Evolutionary conservation across 2,329 filamentous ascomycete genomes (phyloP).

Genomic region (Phialophora expanda): DNA sequence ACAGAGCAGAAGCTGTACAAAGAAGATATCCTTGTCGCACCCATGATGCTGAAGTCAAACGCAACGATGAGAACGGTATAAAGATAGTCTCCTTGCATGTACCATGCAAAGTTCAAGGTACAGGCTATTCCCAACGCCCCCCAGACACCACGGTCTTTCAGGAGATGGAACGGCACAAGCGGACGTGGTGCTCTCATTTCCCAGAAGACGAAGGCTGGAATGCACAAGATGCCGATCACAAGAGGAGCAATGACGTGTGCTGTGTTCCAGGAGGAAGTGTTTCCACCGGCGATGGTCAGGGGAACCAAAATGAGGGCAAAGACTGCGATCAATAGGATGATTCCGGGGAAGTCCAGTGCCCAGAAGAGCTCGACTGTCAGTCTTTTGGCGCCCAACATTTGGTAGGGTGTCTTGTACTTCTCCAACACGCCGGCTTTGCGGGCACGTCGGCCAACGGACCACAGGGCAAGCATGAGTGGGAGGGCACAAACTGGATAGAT

Average conservation of each 20-base stretch:
- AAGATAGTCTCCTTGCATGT: conserved; percentile 68
- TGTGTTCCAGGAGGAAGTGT: conserved; percentile 55
- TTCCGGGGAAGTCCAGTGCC: conserved; percentile 61
- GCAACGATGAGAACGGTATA: conserved; percentile 67
- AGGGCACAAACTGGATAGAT: conserved; percentile 63
- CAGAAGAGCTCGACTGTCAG: conserved; percentile 58
- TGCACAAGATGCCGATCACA: conserved; percentile 56
- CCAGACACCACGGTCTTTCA: conserved; percentile 70
- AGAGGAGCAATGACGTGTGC: conserved; percentile 60
- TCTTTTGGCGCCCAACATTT: conserved; percentile 48
- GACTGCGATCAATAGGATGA: conserved; percentile 59
- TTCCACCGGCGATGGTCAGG: conserved; percentile 63
- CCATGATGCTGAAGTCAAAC: conserved; percentile 63
- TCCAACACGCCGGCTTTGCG: conserved; percentile 57
- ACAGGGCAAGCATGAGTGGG: conserved; percentile 61
- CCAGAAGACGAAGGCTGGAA: conserved; percentile 61
- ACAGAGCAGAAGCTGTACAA: conserved; percentile 66
- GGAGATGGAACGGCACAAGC: conserved; percentile 64
- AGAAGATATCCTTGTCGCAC: conserved; percentile 64
- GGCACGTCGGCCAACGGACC: conserved; percentile 59
- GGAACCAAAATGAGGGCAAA: conserved; percentile 61
- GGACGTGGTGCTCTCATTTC: conserved; percentile 57
- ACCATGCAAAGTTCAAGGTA: conserved; percentile 65
- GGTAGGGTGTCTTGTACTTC: conserved; percentile 52
- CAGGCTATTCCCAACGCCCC: conserved; percentile 64